These are phyloP conservation scores for Geosmithia putterillii DNA, from an alignment of 2,329 filamentous ascomycete genomes.

Conservation along the genomic window DNA sequence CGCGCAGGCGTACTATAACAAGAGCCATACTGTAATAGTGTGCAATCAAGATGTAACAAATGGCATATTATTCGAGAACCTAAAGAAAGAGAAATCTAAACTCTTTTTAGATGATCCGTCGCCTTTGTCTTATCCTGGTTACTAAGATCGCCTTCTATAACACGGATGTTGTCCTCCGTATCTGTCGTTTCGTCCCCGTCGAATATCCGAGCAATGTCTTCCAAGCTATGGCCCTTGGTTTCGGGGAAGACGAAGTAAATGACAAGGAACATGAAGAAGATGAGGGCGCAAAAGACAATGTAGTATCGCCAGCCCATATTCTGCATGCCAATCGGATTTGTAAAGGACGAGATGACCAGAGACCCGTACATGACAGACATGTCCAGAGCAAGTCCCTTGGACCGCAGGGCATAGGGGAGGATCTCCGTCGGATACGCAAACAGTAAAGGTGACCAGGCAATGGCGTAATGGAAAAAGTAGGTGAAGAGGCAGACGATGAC, in stretches of 20 bases:
- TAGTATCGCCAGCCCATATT: constrained; percentile 9
- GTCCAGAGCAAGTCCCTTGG: constrained; percentile 28
- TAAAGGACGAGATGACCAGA: constrained; percentile 22
- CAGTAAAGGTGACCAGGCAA: constrained; percentile 33
- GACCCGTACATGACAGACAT: constrained; percentile 24
- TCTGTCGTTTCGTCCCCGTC: constrained; percentile 3
- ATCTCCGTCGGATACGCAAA: constrained; percentile 29
- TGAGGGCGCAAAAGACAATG: constrained; percentile 7
- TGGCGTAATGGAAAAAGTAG: constrained; percentile 31
- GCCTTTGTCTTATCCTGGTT: not conserved
- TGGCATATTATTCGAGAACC: no score
- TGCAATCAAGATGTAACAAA: no score
- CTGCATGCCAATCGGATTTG: constrained; percentile 13
- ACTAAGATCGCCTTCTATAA: not conserved
- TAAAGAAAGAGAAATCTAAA: no score
- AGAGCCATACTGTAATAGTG: no score
- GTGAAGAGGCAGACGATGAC: constrained; percentile 36
- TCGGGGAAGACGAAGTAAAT: constrained; percentile 15
- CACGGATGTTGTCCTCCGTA: not conserved
- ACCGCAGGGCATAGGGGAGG: constrained; percentile 21
- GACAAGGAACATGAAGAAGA: constrained; percentile 9
- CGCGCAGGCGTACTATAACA: no score
- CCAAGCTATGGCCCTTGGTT: constrained; percentile 15
- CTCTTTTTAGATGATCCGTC: no score
- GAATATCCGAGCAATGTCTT: constrained; percentile 11